Conservation (phyloP, 768 basidiomycete species). For the Suillus subaureus region DNA sequence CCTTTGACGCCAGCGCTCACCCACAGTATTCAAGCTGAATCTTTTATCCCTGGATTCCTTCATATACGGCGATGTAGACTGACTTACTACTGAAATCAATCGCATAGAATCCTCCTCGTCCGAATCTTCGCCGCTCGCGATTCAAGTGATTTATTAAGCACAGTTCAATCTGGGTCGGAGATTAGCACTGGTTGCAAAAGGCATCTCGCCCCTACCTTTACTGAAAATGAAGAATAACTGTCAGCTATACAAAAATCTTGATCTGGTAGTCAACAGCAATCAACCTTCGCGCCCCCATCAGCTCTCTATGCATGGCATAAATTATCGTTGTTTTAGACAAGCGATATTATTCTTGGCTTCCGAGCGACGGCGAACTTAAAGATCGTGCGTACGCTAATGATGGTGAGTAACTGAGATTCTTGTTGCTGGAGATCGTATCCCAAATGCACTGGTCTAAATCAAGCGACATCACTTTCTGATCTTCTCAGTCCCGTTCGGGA, state of each 20-base stretch:
- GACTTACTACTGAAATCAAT: neutral
- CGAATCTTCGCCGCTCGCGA: neutral
- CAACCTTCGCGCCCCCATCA: no score
- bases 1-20: no score
- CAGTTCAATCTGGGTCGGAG: no score
- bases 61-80: neutral
- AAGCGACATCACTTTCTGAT: neutral
- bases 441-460: neutral
- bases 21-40: no score
- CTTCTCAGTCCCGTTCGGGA: neutral
- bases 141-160: no score
- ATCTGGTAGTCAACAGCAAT: no score
- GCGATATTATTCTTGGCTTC: neutral
- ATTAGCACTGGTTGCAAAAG: no score
- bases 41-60: no score
- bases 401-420: neutral
- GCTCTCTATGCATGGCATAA: no score
- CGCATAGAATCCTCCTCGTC: neutral
- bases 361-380: neutral
- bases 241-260: no score
- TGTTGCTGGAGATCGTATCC: neutral
- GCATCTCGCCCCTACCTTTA: no score
- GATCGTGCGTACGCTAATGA: neutral
- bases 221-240: no score
- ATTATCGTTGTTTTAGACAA: neutral